Evolutionary conservation across 768 basidiomycete species (phyloP), one percentile per base, ranked within the genome.

Genomic region (Cubamyces sp.): DNA sequence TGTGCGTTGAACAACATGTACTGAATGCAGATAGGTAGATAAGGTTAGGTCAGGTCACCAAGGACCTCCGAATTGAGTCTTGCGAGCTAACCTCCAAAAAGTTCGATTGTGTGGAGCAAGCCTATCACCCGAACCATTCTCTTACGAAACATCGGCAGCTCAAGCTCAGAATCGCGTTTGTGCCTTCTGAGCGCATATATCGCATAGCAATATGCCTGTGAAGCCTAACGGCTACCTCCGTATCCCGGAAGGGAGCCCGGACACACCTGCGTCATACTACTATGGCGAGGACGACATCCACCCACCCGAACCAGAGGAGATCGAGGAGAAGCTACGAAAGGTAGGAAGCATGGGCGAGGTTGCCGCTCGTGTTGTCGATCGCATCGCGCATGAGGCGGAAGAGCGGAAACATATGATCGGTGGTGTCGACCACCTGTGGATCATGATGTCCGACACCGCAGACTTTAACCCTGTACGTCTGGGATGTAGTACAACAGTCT

Each of bases 381-480:
- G 61, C 50, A 55, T 70, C 26, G 58, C 64, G 41, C 49, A 45
- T 1, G 66, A 70, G 34, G 42, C 60, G 3, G 57, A 59, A 3
- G 67, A 68, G 50, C 58, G 69, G 25, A 54, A 55, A 19, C 60
- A 66, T 49, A 61, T 54, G 25, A 70, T 70, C n/a, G 69, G 67
- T 0, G 69, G 69, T 16, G 62, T 70, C 5, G 69, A 70, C 64
- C 65, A 68, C 39, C 41, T 68, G 47, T 70, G 66, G 66, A 47
- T 70, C 41, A 51, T 70, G 37, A 42, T 70, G 43, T 34, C 60
- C 4, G 67, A 68, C 23, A 42, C 57, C 14, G 63, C 69, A 11
- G 67, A 68, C 57, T 70, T 70, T 42, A 70, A 70, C 34, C 67
- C 69, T 9, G 69, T 70, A 30, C 18, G 65, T 55, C 16, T 5